These are phyloP conservation scores for Picochlorum sp. DNA, from an alignment of 139 green algal genomes.

Conservation along the genomic window DNA sequence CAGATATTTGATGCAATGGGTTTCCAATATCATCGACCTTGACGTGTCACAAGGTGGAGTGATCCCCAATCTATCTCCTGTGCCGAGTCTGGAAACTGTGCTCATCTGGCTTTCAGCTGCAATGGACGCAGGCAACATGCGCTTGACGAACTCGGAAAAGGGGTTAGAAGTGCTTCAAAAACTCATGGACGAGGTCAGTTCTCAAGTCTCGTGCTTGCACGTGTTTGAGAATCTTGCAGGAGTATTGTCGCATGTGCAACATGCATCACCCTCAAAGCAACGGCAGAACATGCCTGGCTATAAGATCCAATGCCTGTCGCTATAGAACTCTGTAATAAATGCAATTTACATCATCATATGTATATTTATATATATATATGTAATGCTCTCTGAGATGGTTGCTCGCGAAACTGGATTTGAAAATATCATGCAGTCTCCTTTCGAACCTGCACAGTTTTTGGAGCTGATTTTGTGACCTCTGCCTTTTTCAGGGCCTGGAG, in stretches of 20 bases:
- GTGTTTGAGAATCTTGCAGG: too few species aligned
- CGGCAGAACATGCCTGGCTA: too few species aligned
- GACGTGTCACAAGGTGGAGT: background rate
- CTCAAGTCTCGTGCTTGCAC: too few species aligned
- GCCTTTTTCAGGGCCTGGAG: constrained; percentile 24
- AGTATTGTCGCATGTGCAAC: constrained; percentile 6
- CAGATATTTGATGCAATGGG: constrained; percentile 16
- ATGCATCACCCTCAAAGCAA: too few species aligned
- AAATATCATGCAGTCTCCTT: background rate
- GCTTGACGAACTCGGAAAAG: background rate
- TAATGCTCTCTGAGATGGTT: background rate
- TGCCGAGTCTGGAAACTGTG: background rate
- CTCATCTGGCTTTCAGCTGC: constrained; percentile 6
- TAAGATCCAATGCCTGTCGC: too few species aligned
- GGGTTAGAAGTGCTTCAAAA: too few species aligned
- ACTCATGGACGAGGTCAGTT: too few species aligned
- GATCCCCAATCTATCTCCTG: background rate
- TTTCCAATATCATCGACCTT: constrained; percentile 14
- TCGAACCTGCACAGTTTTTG: constrained; percentile 1
- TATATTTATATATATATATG: too few species aligned
- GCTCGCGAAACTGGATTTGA: background rate
- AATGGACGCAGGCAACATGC: constrained; percentile 10
- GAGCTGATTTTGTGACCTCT: constrained; percentile 7
- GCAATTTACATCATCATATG: too few species aligned
- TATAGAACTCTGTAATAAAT: too few species aligned